Evolutionary conservation across 2,329 filamentous ascomycete species (phyloP).

Genomic region (Thermoascus crustaceus): DNA sequence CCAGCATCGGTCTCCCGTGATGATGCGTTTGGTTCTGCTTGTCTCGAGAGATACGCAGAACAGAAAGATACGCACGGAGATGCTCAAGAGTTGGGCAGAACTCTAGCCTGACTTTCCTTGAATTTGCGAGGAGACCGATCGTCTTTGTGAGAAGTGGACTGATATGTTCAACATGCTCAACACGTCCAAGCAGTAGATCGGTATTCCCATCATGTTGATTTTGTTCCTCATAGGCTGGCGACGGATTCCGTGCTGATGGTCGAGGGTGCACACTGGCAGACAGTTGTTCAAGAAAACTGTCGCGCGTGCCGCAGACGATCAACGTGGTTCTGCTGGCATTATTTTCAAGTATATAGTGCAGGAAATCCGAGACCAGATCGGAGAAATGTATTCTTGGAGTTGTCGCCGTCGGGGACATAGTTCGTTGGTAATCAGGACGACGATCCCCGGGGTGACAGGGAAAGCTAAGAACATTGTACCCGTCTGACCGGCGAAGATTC

Average conservation of each 20-base stretch:
- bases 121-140: conserved; percentile 60
- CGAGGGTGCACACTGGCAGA: conserved; percentile 37
- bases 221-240: too few relatives aligned
- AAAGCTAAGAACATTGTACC: too few relatives aligned
- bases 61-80: conserved; percentile 66
- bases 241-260: conserved; percentile 6
- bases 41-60: conserved; percentile 28
- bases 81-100: conserved; percentile 71
- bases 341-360: conserved; percentile 54
- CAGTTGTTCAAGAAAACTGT: conserved; percentile 57
- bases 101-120: conserved; percentile 59
- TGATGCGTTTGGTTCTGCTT: conserved; percentile 3
- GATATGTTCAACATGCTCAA: neutral
- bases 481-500: too few relatives aligned
- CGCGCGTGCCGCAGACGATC: conserved; percentile 59
- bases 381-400: conserved; percentile 35
- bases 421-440: conserved; percentile 7
- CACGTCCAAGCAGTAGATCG: neutral
- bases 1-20: conserved; percentile 21
- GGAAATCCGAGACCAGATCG: conserved; percentile 46
- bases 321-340: conserved; percentile 55
- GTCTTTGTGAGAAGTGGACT: conserved; percentile 51
- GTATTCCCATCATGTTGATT: neutral
- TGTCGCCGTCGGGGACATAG: conserved; percentile 10
- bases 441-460: too few relatives aligned